A percentile compares a stretch with the other conserved stretches of the same genome.
These are phyloP conservation scores for Lactifluus subvellereus DNA, from an alignment of 768 basidiomycete genomes.

Conservation along the genomic window DNA sequence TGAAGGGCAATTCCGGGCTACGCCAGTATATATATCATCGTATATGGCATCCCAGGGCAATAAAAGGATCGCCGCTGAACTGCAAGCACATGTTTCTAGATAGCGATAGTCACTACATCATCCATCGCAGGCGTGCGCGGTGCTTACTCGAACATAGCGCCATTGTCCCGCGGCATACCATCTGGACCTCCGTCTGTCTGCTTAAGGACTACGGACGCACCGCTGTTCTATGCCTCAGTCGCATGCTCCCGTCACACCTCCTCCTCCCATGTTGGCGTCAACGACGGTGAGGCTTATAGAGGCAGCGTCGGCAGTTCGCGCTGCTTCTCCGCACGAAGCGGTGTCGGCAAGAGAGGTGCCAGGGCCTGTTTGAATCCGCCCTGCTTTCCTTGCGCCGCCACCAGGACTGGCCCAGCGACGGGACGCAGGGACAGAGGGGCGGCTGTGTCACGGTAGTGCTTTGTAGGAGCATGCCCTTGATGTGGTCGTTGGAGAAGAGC, in stretches of 20 bases:
- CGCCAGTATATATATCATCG: too few relatives aligned
- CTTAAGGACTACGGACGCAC: background rate
- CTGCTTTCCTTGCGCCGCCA: constrained; percentile 19
- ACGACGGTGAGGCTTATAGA: background rate
- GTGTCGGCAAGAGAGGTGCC: constrained; percentile 15
- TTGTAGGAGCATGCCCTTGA: constrained; percentile 35
- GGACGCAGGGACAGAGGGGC: background rate
- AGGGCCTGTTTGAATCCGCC: constrained; percentile 29
- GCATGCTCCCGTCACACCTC: background rate
- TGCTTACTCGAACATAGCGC: background rate
- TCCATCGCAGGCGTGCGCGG: constrained; percentile 12
- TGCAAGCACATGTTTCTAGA: background rate
- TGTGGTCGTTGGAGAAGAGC: constrained; percentile 33
- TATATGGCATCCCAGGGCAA: too few relatives aligned
- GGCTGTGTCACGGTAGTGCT: background rate
- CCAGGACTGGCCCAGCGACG: background rate
- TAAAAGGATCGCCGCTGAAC: too few relatives aligned
- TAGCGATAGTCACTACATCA: background rate
- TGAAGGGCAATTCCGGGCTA: too few relatives aligned
- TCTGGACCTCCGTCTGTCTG: background rate
- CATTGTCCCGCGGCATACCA: background rate
- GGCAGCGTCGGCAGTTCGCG: background rate
- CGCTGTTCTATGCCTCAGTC: background rate
- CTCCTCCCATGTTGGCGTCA: background rate
- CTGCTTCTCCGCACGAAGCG: constrained; percentile 10